A percentile compares a stretch with the other conserved stretches of the same genome.
Conservation (phyloP, 2,329 filamentous ascomycete species). For the Peltaster fructicola region DNA sequence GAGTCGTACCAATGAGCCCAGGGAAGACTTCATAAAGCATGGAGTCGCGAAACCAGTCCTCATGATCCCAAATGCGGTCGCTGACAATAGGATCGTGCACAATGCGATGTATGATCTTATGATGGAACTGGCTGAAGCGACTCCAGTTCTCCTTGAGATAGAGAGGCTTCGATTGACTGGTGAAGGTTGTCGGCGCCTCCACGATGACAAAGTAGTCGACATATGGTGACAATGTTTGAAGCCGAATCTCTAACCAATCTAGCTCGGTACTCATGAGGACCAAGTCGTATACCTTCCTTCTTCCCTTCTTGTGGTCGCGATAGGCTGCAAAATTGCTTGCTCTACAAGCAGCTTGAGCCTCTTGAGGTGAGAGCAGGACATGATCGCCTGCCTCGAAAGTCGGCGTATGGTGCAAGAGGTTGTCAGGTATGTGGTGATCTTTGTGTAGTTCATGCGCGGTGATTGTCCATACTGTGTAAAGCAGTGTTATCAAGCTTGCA, state of each 20-base stretch:
- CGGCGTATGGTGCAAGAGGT: too few species aligned
- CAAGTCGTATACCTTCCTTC: constrained; percentile 44
- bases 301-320: too few species aligned
- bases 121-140: constrained; percentile 3
- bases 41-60: constrained; percentile 4
- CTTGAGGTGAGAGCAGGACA: too few species aligned
- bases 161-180: constrained; percentile 2
- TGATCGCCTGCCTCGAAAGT: too few species aligned
- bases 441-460: too few species aligned
- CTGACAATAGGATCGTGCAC: constrained; percentile 4
- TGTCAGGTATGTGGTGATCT: too few species aligned
- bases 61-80: constrained; percentile 4
- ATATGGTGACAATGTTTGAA: constrained; percentile 21
- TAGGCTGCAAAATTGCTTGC: too few species aligned
- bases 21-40: constrained; percentile 37
- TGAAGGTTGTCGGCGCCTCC: constrained; percentile 5
- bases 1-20: constrained; percentile 23
- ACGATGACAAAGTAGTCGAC: constrained; percentile 6
- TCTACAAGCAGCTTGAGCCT: too few species aligned
- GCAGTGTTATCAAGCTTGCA: too few species aligned
- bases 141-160: constrained; percentile 3
- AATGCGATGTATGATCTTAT: constrained; percentile 4
- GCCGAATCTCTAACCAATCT: constrained; percentile 47
- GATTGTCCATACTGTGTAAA: too few species aligned
- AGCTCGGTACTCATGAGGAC: constrained; percentile 46